phyloP scores from a whole-genome alignment of 768 basidiomycete species.

The Cubamyces sp. region DNA sequence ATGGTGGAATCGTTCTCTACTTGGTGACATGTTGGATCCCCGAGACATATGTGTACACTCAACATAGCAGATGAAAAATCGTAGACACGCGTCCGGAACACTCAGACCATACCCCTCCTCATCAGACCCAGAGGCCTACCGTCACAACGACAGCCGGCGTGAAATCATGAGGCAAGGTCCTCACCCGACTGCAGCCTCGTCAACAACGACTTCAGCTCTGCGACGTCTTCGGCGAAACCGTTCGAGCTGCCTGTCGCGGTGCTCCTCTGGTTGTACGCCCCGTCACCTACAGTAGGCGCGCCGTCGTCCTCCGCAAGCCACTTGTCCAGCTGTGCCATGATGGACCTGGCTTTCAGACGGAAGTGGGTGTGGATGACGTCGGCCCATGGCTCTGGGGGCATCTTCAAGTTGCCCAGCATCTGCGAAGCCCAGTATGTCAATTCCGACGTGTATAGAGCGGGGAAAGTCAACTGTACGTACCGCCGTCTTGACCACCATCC shows the following conservation, averaged over 20 bases:
- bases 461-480: conserved; percentile 44
- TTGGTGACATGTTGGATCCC: not conserved
- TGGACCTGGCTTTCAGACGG: conserved; percentile 75
- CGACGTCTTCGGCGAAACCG: conserved; percentile 70
- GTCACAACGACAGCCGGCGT: not conserved
- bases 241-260: conserved; percentile 52
- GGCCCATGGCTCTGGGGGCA: conserved; percentile 82
- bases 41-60: conserved; percentile 10
- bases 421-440: conserved; percentile 33
- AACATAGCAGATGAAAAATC: not conserved
- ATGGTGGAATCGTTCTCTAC: not conserved
- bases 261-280: conserved; percentile 45
- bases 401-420: conserved; percentile 86
- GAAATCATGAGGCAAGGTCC: not conserved
- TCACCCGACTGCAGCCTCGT: conserved; percentile 39
- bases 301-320: conserved; percentile 84
- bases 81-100: not conserved
- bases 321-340: conserved; percentile 73
- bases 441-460: not conserved
- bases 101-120: not conserved
- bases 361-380: conserved; percentile 93
- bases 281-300: conserved; percentile 56
- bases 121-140: not conserved
- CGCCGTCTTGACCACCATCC: conserved; percentile 91
- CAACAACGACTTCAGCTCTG: conserved; percentile 68